Percentiles rank a stretch among this genome's conserved stretches.
Conservation (phyloP, 2,329 filamentous ascomycete genomes). For the Plenodomus lindquistii region DNA sequence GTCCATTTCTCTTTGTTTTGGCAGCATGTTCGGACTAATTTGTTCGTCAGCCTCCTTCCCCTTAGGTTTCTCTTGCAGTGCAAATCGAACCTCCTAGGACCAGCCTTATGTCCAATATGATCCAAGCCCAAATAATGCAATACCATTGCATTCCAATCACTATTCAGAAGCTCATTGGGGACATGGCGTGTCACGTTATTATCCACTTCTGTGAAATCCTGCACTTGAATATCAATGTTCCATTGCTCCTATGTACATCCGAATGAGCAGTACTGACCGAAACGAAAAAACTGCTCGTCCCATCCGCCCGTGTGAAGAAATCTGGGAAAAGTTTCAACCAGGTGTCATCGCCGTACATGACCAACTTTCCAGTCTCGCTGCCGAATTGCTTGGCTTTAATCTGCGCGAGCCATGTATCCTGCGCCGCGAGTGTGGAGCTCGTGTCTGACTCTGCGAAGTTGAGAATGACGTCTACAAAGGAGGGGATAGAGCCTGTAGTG, state of each 20-base stretch:
- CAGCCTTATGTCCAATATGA: slow-evolving; percentile 96
- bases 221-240: slow-evolving; percentile 32
- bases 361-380: slow-evolving; percentile 61
- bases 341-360: slow-evolving; percentile 98
- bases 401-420: slow-evolving; percentile 96
- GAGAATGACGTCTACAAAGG: slow-evolving; percentile 93
- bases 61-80: slow-evolving; percentile 18
- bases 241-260: slow-evolving; percentile 40
- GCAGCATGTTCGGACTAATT: slow-evolving; percentile 80
- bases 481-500: slow-evolving; percentile 96
- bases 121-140: slow-evolving; percentile 95
- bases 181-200: slow-evolving; percentile 95
- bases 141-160: slow-evolving; percentile 92
- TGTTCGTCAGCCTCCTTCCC: slow-evolving; percentile 6
- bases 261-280: slow-evolving; percentile 65
- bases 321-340: slow-evolving; percentile 96
- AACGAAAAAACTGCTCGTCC: slow-evolving; percentile 97
- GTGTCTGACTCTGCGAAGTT: slow-evolving; percentile 96
- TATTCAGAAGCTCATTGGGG: slow-evolving; percentile 69
- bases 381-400: slow-evolving; percentile 66
- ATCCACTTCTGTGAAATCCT: slow-evolving; percentile 98
- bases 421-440: slow-evolving; percentile 79
- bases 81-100: slow-evolving; percentile 69
- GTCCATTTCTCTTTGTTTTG: slow-evolving; percentile 95
- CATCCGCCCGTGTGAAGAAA: slow-evolving; percentile 84